Base-by-base conservation (phyloP, 1,284 basidiomycete genomes). In the Sporisorium iseilematis-ciliati region DNA sequence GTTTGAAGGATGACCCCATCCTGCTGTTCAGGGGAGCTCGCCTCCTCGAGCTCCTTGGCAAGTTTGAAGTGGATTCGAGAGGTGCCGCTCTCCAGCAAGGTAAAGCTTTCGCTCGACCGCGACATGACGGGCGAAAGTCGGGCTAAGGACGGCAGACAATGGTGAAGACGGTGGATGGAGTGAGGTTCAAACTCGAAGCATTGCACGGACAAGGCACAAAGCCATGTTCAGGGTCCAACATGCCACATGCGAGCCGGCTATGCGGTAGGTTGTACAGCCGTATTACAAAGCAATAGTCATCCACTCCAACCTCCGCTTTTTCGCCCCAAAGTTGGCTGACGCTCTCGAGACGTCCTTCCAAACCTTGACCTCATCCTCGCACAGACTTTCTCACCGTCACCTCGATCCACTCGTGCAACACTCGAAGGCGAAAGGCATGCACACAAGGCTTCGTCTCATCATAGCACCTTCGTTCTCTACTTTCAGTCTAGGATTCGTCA, bases 61-160 rank as follows among this genome's bases (percentile, higher is more conserved):
- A 78, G 66, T 53, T 69, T 72, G 61, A 78, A 78, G 70, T 78
- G 77, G 16, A 55, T 38, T 0, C 77, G 69, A 25, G 74, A 60
- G 45, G 77, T 65, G 51, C 69, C 69, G 35, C 69, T 74, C 49
- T 78, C 77, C 21, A 78, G 68, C 57, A 78, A 29, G 16, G 77
- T 77, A 64, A 76, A 75, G 3, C 55, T 46, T 21, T 55, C 54
- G 20, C 54, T 52, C 1, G 63, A 35, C n/a, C 40, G 40, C 21
- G 68, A 50, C 68, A 71, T 71, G 49, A 2, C 42, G 20, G 14
- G 31, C 5, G 18, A 12, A 33, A 38, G 29, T 49, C 6, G 1
- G 7, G 26, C 8, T 26, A 4, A 14, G 4, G 35, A 16, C 35
- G 12, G 35, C 35, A 38, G 35, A 38, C 16, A 14, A 14, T 14